phyloP scores from a whole-genome alignment of 345 rosid species.

The Populus ilicifolia region DNA sequence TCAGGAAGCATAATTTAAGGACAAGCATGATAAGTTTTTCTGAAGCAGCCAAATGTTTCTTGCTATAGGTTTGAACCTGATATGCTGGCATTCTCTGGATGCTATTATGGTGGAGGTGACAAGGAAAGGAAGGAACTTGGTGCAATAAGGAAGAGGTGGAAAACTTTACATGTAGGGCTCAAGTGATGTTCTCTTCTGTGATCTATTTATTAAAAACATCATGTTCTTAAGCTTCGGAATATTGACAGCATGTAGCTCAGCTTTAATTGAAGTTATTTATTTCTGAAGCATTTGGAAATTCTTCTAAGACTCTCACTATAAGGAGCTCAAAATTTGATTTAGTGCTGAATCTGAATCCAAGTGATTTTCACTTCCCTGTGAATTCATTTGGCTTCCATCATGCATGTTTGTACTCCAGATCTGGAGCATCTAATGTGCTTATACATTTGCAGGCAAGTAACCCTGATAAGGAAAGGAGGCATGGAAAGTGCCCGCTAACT shows the following conservation, averaged over 20 bases:
- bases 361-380: not conserved
- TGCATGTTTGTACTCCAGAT: not conserved
- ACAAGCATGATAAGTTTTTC: conserved; percentile 3
- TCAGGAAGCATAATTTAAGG: not conserved
- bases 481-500: conserved; percentile 96
- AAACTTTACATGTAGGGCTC: conserved; percentile 81
- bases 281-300: not conserved
- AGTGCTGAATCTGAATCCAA: not conserved
- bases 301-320: not conserved
- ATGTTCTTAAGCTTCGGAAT: not conserved
- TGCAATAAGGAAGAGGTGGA: conserved; percentile 93
- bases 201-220: not conserved
- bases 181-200: not conserved
- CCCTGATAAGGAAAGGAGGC: conserved; percentile 92
- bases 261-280: not conserved
- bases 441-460: conserved; percentile 48
- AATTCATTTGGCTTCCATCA: not conserved
- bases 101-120: conserved; percentile 97
- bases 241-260: not conserved
- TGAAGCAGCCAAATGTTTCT: conserved; percentile 28
- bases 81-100: conserved; percentile 99
- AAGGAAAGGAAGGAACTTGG: conserved; percentile 75
- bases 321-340: not conserved
- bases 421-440: conserved; percentile 1
- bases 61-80: conserved; percentile 91